Evolutionary conservation across 129 eudicot genomes (phyloP).

Genomic region (Saposhnikovia divaricata): DNA sequence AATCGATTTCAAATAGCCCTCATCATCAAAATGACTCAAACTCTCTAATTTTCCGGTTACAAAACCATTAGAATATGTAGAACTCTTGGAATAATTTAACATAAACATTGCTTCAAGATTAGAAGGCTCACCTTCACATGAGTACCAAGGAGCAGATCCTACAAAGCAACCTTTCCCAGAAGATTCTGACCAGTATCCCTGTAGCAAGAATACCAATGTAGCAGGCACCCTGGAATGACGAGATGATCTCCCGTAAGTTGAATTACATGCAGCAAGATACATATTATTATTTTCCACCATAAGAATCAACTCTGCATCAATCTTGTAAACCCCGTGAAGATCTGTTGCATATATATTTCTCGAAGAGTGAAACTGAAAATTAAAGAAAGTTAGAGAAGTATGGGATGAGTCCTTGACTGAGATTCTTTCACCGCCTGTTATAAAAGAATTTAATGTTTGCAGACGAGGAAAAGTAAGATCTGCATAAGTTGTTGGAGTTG

Average conservation of each 20-base stretch:
- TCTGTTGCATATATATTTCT: slow-evolving; percentile 22
- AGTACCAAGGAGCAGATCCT: slow-evolving; percentile 47
- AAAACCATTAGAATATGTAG: too few species aligned
- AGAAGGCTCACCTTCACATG: slow-evolving; percentile 19
- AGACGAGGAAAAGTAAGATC: slow-evolving; percentile 15
- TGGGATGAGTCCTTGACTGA: slow-evolving; percentile 18
- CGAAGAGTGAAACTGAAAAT: slow-evolving; percentile 9
- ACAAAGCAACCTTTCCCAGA: slow-evolving; percentile 53
- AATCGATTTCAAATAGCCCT: too few species aligned
- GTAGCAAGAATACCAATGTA: slow-evolving; percentile 24
- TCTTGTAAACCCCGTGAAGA: slow-evolving; percentile 24
- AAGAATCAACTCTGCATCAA: slow-evolving; percentile 34
- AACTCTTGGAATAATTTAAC: too few species aligned
- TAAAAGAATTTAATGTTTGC: slow-evolving; percentile 18
- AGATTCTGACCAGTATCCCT: slow-evolving; percentile 65
- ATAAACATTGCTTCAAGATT: slow-evolving; percentile 33
- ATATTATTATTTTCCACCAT: neutral
- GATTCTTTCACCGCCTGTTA: slow-evolving; percentile 39
- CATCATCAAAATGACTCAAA: too few species aligned
- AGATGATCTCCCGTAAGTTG: slow-evolving; percentile 6
- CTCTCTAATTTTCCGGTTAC: too few species aligned
- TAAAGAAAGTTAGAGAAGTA: neutral
- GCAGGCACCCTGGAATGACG: neutral
- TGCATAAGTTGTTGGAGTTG: slow-evolving; percentile 26
- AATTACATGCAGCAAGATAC: slow-evolving; percentile 6